Conservation (phyloP, 345 rosid genomes). For the Rhodamnia argentea region DNA sequence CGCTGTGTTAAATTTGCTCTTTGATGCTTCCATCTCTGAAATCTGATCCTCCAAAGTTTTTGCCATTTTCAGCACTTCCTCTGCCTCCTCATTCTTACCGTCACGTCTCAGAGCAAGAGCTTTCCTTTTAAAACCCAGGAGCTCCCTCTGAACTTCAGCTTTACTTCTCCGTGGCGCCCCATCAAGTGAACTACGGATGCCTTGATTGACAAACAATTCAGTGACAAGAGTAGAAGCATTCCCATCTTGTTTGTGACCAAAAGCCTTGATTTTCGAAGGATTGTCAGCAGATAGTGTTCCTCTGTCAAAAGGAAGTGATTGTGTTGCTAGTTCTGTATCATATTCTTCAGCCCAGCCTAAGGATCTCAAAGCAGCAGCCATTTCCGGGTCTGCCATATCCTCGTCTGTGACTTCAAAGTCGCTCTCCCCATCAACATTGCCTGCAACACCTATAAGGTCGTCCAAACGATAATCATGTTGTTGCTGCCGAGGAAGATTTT, state of each 20-base stretch:
- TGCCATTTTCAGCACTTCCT: constrained; percentile 47
- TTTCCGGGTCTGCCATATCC: constrained; percentile 79
- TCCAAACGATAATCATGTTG: constrained; percentile 30
- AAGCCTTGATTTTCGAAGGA: constrained; percentile 58
- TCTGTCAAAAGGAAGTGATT: constrained; percentile 18
- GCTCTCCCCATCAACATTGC: constrained; percentile 40
- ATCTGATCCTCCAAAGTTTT: constrained; percentile 55
- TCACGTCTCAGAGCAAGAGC: constrained; percentile 69
- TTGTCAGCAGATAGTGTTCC: constrained; percentile 36
- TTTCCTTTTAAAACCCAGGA: constrained; percentile 72
- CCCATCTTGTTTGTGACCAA: constrained; percentile 48
- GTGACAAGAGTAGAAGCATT: constrained; percentile 50
- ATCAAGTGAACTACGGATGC: constrained; percentile 4
- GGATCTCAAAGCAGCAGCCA: constrained; percentile 57
- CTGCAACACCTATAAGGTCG: constrained; percentile 33
- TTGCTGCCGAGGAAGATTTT: constrained; percentile 28
- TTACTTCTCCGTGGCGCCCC: constrained; percentile 41
- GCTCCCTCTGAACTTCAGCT: constrained; percentile 77
- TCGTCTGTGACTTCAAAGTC: constrained; percentile 72
- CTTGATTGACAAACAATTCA: constrained; percentile 19
- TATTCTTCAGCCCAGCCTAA: constrained; percentile 78
- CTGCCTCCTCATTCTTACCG: constrained; percentile 71
- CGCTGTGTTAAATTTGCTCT: constrained; percentile 11
- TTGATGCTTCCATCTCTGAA: constrained; percentile 42
- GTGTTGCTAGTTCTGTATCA: constrained; percentile 12